Conservation (phyloP, 73 alveolate species). For the Durusdinium trenchii region DNA sequence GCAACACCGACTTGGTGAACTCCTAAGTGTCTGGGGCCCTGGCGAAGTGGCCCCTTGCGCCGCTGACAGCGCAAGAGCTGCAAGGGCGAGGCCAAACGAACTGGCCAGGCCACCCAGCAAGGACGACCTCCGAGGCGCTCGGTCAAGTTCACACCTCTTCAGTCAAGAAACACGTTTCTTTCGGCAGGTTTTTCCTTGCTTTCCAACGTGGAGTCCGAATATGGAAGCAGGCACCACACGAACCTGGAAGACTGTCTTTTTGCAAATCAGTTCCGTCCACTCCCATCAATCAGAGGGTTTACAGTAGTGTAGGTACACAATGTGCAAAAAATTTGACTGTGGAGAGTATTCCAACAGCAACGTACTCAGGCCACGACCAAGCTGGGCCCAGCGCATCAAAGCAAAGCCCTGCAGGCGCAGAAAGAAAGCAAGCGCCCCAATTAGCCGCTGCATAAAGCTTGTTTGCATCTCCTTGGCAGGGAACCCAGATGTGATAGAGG, state of each 20-base stretch:
- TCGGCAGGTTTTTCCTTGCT: too few species aligned
- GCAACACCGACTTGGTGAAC: not conserved
- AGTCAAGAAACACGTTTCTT: too few species aligned
- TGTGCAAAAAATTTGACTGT: too few species aligned
- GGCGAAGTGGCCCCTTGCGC: constrained; percentile 1
- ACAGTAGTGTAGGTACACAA: too few species aligned
- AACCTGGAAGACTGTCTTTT: too few species aligned
- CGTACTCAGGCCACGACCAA: constrained; percentile 17
- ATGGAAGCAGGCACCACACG: too few species aligned
- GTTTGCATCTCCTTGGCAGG: constrained; percentile 55
- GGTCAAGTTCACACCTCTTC: not conserved
- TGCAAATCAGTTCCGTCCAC: too few species aligned
- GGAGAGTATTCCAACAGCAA: too few species aligned
- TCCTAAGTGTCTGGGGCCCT: not conserved
- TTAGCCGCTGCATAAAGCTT: constrained; percentile 88
- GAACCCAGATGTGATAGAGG: not conserved
- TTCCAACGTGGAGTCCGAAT: too few species aligned
- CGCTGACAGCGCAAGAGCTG: constrained; percentile 23
- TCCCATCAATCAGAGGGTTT: too few species aligned
- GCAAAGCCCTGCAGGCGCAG: constrained; percentile 85
- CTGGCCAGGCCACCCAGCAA: constrained; percentile 23
- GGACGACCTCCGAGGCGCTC: not conserved
- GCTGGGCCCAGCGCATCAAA: constrained; percentile 94
- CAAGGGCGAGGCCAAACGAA: constrained; percentile 10
- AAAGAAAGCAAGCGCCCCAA: constrained; percentile 86